Evolutionary conservation across 768 basidiomycete genomes (phyloP).

Genomic region (Crepidotus variabilis): DNA sequence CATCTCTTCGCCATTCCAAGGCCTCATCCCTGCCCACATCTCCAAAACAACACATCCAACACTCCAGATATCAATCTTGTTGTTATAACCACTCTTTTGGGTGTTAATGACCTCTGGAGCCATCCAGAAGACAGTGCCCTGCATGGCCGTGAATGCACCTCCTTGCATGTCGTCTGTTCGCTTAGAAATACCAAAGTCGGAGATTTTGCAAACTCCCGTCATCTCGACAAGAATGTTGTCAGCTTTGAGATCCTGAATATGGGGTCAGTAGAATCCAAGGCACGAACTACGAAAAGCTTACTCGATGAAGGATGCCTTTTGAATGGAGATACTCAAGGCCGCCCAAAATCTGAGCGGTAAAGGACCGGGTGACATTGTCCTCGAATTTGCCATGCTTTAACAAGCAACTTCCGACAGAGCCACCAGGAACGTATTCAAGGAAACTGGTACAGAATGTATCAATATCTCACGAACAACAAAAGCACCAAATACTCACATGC

Average conservation of each 20-base stretch:
- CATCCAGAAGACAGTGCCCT: conserved; percentile 99
- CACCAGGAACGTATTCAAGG: conserved; percentile 98
- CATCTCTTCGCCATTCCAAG: conserved; percentile 89
- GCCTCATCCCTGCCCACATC: conserved; percentile 97
- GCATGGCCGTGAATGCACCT: conserved; percentile 90
- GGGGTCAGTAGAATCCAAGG: not conserved
- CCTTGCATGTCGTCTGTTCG: conserved; percentile 82
- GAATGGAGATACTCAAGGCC: conserved; percentile 93
- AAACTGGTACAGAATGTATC: conserved; percentile 52
- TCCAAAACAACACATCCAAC: conserved; percentile 97
- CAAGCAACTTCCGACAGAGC: conserved; percentile 87
- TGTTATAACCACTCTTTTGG: conserved; percentile 88
- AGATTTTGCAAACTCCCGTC: conserved; percentile 92
- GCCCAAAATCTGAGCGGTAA: conserved; percentile 86
- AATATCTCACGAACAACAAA: not conserved
- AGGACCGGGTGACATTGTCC: conserved; percentile 88
- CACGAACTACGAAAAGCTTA: conserved; percentile 27
- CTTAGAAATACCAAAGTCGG: conserved; percentile 99
- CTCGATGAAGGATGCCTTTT: conserved; percentile 89
- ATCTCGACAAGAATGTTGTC: conserved; percentile 98
- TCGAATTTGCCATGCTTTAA: conserved; percentile 91
- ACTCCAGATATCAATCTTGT: conserved; percentile 98
- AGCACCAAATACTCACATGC: conserved; percentile 65
- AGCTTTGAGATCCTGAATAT: conserved; percentile 83
- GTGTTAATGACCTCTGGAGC: conserved; percentile 92